Evolutionary conservation across 169 alveolate species (phyloP), one percentile per base, ranked within the genome.

Genomic region (Babesia bovis): DNA sequence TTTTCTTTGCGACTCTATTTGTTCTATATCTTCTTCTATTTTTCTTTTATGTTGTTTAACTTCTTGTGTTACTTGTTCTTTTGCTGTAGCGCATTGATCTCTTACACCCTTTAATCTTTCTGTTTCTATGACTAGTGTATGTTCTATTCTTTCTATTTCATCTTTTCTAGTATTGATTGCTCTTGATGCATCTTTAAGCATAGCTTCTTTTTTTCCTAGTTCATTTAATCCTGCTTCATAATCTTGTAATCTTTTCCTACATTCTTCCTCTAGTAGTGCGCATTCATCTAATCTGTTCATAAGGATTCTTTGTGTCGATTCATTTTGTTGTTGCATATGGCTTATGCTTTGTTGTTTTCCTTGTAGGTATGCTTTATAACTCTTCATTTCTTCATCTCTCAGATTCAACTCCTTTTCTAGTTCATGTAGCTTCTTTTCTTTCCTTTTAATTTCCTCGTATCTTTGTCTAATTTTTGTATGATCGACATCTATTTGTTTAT

Each of bases 291-390:
- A 30, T 23, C 76, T 59, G 23, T 81, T 60, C 45, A 51, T 23
- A 30, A 81, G 33, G n/a, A 28, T 81, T n/a, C 65, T 25, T 35
- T 81, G 82, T 5, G 66, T 30, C 42, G 50, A 60, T 4, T 81
- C 84, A 45, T 45, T 53, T 5, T 81, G 60, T 21, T 69, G 71
- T 41, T 81, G 67, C 57, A 81, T 49, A 13, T 65, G 69, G 42
- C 72, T 42, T 4, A 81, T 81, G 30, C 66, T 66, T 28, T 56
- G 66, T 15, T 71, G 88, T 66, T 66, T 81, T 5, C 74, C 84
- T 55, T 81, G 83, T n/a, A 81, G 73, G 59, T 81, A 81, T 25
- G 65, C 17, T 52, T 57, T 70, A 44, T 81, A 81, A 25, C 67
- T 38, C 19, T 81, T 68, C 55, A 81, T 60, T 57, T 81, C 79